Evolutionary conservation across 2,329 filamentous ascomycete genomes (phyloP).

Genomic region (Aspergillus quadricinctus): DNA sequence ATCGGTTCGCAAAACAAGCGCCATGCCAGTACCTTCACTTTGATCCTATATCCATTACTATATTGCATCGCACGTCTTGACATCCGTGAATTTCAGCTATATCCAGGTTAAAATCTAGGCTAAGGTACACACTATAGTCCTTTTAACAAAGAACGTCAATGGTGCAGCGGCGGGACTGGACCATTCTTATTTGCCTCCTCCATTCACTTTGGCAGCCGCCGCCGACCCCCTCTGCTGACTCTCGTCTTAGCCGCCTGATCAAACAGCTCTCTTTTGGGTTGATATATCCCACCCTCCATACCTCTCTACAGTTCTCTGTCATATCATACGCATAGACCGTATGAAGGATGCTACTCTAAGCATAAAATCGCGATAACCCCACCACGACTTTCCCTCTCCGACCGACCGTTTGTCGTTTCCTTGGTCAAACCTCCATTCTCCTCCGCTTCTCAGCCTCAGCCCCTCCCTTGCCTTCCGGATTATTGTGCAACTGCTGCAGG

Average conservation of each 20-base stretch:
- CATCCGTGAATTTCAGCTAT: neutral
- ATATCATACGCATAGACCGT: too few species aligned
- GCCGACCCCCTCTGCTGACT: neutral
- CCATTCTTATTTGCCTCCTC: neutral
- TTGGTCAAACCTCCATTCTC: neutral
- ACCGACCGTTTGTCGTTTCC: neutral
- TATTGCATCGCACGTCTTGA: neutral
- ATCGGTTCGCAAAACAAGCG: too few species aligned
- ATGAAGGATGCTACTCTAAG: neutral
- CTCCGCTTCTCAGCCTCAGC: conserved; percentile 1
- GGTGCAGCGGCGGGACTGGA: neutral
- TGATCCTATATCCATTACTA: neutral
- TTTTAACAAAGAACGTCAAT: neutral
- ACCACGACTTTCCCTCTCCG: neutral
- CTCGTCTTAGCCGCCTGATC: neutral
- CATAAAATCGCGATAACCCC: neutral
- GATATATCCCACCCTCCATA: neutral
- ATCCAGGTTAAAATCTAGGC: neutral
- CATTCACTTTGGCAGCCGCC: neutral
- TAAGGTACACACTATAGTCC: neutral
- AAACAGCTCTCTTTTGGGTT: neutral
- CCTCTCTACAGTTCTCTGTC: neutral
- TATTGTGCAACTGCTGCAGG: conserved; percentile 10
- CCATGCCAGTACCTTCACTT: neutral
- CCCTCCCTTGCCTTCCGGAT: conserved; percentile 16